Base-by-base conservation (phyloP, 2,329 filamentous ascomycete genomes). In the Colletotrichum nymphaeae region DNA sequence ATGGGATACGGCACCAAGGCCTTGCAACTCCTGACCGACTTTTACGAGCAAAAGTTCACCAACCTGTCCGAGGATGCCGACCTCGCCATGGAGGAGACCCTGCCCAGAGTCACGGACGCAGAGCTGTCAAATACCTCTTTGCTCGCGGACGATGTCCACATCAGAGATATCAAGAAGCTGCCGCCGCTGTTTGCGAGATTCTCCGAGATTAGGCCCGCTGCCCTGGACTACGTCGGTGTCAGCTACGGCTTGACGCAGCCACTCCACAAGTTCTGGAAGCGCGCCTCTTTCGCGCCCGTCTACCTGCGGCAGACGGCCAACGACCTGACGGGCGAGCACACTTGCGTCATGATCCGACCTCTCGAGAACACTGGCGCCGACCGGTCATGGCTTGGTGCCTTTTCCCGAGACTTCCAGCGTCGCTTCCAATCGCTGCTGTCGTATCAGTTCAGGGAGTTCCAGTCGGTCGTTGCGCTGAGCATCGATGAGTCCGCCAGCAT, bases 201-300 rank as follows among this genome's bases (percentile, higher is more conserved):
- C 35, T 91, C 93, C 0, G 95, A 99, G 83, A 91, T 94, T 76
- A 92, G 91, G 70, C 93, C 97, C 0, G 92, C 94, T 57, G 86
- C 86, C 6, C 90, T 99, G 7, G 97, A 99, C 83, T 99, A 98
- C 79, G 84, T 99, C 19, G 97, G 97, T 80, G 97, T 99, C 63
- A 97, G 94, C 79, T 99, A 97, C 81, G 97, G 97, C 66, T 87
- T 99, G 69, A 99, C 97, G 0, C 88, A 92, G 52, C 88, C 91
- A 16, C 90, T 99, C 16, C 97, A 98, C 85, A 97, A 94, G 80
- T 99, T 99, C 87, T 99, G 97, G 97, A 98, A 98, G 84, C 93
- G 94, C 46, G 91, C 93, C 19, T 88, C 88, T 1, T 99, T 98
- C 81, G 91, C 92, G 2, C 97, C 97, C 0, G 94, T 99, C 0